Conservation (phyloP, 2,329 filamentous ascomycete genomes). For the Aplosporella prunicola region DNA sequence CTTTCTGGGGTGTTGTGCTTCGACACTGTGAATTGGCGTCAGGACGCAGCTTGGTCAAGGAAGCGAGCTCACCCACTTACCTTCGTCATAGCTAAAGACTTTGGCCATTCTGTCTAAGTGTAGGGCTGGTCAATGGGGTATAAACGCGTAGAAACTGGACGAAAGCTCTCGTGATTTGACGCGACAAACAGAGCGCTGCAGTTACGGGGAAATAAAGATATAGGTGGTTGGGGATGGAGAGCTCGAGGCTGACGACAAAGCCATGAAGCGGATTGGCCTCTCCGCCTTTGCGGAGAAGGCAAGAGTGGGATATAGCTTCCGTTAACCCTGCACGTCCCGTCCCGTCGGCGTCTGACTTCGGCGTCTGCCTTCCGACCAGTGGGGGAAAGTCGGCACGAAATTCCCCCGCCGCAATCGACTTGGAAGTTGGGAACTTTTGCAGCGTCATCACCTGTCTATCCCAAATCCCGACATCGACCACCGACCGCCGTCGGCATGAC, state of each 20-base stretch:
- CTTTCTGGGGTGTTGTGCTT: constrained; percentile 74
- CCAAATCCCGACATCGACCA: too few species aligned
- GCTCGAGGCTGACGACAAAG: constrained; percentile 4
- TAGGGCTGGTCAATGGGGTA: neutral
- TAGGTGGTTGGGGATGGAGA: neutral
- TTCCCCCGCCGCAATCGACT: too few species aligned
- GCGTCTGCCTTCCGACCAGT: constrained; percentile 8
- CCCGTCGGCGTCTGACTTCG: constrained; percentile 6
- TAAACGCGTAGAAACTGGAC: neutral
- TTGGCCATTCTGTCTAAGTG: constrained; percentile 45
- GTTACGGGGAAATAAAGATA: constrained; percentile 3
- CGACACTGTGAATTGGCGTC: constrained; percentile 43
- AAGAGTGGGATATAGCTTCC: constrained; percentile 12
- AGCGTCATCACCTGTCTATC: too few species aligned
- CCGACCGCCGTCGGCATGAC: too few species aligned
- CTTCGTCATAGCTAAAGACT: constrained; percentile 57
- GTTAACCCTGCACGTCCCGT: neutral
- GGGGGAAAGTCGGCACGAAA: constrained; percentile 9
- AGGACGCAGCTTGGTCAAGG: constrained; percentile 12
- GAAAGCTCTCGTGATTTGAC: neutral
- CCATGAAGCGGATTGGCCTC: constrained; percentile 9
- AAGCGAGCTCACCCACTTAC: constrained; percentile 28
- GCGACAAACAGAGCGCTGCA: neutral
- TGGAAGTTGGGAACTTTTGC: too few species aligned
- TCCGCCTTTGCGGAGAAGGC: too few species aligned